Evolutionary conservation across 768 basidiomycete species (phyloP), one percentile per base, ranked within the genome.

Genomic region (Pulveroboletus sp.): DNA sequence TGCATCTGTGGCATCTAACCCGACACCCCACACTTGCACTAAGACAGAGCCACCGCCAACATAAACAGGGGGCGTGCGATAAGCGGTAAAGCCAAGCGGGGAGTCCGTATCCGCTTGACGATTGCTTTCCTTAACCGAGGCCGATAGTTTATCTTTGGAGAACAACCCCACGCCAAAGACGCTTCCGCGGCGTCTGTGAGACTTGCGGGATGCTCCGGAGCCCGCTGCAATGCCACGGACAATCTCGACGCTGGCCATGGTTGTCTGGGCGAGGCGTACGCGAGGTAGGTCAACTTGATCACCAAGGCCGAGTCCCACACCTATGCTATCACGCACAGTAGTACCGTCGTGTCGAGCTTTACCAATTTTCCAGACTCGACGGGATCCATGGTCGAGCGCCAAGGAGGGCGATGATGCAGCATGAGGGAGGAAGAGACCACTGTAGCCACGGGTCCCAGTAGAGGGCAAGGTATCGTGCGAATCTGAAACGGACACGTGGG

Each of bases 1-100:
- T 6, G 74, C 76, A 69, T 95, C 93, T 6, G 85, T 70, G 12
- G 76, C 74, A 57, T 95, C 92, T 38, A 95, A 67, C 3, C 82
- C 91, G 2, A 92, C 89, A n/a, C 86, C 89, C 76, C 87, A 91
- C 4, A 96, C 87, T 63, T 93, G 91, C 6, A 96, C 82, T 21
- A 96, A 74, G 14, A 93, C 79, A 49, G 86, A 76, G 26, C 76
- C 73, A 40, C 80, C 74, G 0, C 83, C 79, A 9, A 94, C 82
- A 59, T 84, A 83, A 11, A 73, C 72, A 0, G 93, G 93, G 11
- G 93, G 90, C 24, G 74, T 63, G 12, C 86, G 78, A 63, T 87
- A 82, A 28, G 80, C 77, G 3, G 86, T 84, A 62, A 90, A 89
- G 28, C 79, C 82, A 37, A 87, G 70, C 4, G 74, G 70, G 8